These are phyloP conservation scores for Oryza longistaminata DNA, from an alignment of 176 grass and related monocot species.

Conservation along the genomic window DNA sequence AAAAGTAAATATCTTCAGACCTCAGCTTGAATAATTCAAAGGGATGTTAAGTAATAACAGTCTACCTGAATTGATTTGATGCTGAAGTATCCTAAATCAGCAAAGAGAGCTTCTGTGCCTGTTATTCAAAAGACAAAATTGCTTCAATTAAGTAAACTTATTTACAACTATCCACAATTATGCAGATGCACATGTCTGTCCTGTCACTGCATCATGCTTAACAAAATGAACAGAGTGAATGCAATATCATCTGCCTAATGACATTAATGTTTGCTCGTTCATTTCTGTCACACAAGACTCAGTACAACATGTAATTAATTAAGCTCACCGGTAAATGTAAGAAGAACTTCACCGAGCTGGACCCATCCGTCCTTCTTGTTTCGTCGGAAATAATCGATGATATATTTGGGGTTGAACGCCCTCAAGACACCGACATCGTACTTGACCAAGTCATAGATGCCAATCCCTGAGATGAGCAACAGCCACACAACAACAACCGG, in stretches of 20 bases:
- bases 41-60: neutral
- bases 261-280: neutral
- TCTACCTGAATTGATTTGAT: slow-evolving; percentile 66
- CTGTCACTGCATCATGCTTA: neutral
- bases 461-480: slow-evolving; percentile 51
- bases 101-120: slow-evolving; percentile 81
- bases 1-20: neutral
- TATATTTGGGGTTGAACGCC: slow-evolving; percentile 69
- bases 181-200: slow-evolving; percentile 10
- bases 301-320: neutral
- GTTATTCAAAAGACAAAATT: slow-evolving; percentile 10
- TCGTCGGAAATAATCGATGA: slow-evolving; percentile 63
- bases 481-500: slow-evolving; percentile 59
- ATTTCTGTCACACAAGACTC: neutral
- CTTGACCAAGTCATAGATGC: slow-evolving; percentile 60
- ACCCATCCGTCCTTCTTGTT: slow-evolving; percentile 75
- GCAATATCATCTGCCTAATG: neutral
- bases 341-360: slow-evolving; percentile 62
- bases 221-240: neutral
- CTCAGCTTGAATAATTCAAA: neutral
- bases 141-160: neutral
- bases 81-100: slow-evolving; percentile 77
- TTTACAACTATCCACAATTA: neutral
- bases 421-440: slow-evolving; percentile 46
- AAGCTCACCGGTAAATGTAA: slow-evolving; percentile 67